Base-by-base conservation (phyloP, 352 stramenopile genomes). In the Globisporangium lucens region DNA sequence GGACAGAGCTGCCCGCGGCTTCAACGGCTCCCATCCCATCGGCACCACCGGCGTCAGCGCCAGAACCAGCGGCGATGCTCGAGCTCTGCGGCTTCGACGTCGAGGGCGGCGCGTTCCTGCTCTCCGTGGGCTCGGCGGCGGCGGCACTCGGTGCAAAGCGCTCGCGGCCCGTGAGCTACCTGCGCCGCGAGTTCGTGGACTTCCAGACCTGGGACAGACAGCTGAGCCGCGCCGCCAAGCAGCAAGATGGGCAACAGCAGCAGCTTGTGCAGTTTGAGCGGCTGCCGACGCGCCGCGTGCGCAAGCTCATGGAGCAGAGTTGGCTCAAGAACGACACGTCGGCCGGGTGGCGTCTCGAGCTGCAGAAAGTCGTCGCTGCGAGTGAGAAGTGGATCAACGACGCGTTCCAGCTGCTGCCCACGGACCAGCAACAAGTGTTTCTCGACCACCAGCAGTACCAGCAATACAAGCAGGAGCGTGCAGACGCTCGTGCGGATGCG, bases 321-420 rank as follows among this genome's bases (percentile, higher is more conserved):
- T 94, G 86, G 86, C 61, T 78, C 8, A 73, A 74, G 30, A 73
- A 73, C 33, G 76, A 91, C 65, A 2, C 43, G 2, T 33, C 72
- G 10, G 24, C 70, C 5, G 84, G 86, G 9, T 90, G 84, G 83
- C 76, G 78, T 10, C 4, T 78, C 2, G 82, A 91, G 70, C 61
- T 92, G 12, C 67, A 82, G 69, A 94, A 92, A 74, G 90, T 78
- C 62, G 76, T 89, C 46, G 55, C 33, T 1, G 65, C 67, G 47
- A 89, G 79, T 46, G 79, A 92, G 24, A 53, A 71, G 51, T 94
- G 86, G 86, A 27, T 92, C 41, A 83, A 81, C 57, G 56, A 29
- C 12, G 72, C 75, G 33, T 75, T 91, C 46, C 38, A n/a, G 2
- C 58, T 60, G 43, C 70, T 87, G 13, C 33, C 75, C 2, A 10